Percentiles rank a stretch among this genome's conserved stretches.
Conservation (phyloP, 140 eudicot genomes). For the Stevia rebaudiana region DNA sequence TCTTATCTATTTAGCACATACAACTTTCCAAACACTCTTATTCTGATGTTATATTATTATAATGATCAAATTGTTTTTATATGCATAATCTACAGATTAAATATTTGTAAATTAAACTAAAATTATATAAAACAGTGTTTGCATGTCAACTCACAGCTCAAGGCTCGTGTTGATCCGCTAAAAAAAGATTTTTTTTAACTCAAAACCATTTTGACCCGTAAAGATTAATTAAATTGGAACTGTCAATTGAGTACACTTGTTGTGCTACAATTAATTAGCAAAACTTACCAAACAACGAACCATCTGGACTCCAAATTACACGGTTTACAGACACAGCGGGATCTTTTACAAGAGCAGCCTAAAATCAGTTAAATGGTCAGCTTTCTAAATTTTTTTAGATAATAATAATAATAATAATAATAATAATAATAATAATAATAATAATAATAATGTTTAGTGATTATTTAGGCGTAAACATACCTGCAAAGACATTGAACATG, state of each 20-base stretch:
- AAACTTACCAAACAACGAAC: constrained; percentile 64
- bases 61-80: background rate
- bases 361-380: constrained; percentile 7
- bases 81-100: background rate
- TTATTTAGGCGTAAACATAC: constrained; percentile 24
- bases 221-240: background rate
- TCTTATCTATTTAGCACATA: background rate
- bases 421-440: background rate
- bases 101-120: background rate
- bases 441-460: background rate
- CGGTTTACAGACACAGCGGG: constrained; percentile 62
- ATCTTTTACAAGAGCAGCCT: constrained; percentile 61
- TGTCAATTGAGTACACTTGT: constrained; percentile 2
- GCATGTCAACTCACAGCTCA: background rate
- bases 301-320: constrained; percentile 83
- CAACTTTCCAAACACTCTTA: background rate
- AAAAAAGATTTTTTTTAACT: background rate
- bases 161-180: background rate
- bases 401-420: background rate
- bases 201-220: background rate
- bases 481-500: constrained; percentile 46
- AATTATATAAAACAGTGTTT: background rate
- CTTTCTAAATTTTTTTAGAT: no score
- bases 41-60: background rate
- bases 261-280: background rate